Conservation (phyloP, 345 rosid species). For the Balakata baccata region DNA sequence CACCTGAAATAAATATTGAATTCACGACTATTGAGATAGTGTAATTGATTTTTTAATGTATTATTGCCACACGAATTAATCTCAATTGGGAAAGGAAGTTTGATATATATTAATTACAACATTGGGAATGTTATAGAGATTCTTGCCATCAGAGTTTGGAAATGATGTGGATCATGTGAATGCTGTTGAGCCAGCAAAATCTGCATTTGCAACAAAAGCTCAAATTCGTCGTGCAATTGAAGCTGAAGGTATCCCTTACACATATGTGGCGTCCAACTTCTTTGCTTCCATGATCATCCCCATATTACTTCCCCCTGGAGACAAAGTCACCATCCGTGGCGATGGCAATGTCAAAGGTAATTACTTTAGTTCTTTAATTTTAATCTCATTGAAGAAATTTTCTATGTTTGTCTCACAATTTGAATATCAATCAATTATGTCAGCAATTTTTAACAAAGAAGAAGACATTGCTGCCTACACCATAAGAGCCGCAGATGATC, state of each 20-base stretch:
- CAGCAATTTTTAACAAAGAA: conserved; percentile 25
- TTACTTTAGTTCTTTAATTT: too few species aligned
- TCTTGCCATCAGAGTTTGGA: conserved; percentile 33
- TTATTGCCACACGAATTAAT: too few species aligned
- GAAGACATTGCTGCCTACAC: conserved; percentile 30
- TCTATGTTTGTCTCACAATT: too few species aligned
- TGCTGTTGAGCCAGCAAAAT: conserved; percentile 32
- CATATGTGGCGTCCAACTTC: conserved; percentile 20
- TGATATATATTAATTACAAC: too few species aligned
- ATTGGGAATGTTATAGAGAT: conserved; percentile 20
- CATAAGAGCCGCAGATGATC: conserved; percentile 35
- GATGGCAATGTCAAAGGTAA: conserved; percentile 34
- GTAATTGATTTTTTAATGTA: too few species aligned
- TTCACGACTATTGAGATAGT: too few species aligned
- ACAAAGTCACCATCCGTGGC: conserved; percentile 22
- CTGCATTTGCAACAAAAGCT: conserved; percentile 21
- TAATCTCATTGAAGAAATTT: too few species aligned
- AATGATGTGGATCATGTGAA: conserved; percentile 26
- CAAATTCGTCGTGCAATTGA: conserved; percentile 23
- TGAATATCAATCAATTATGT: background rate
- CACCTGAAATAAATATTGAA: too few species aligned
- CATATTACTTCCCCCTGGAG: conserved; percentile 17
- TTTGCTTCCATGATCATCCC: conserved; percentile 20
- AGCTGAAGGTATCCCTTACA: conserved; percentile 29
- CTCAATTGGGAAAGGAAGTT: too few species aligned